Percentiles rank a stretch among this genome's conserved stretches.
Evolutionary conservation across 2,329 filamentous ascomycete genomes (phyloP).

Genomic region (Ophiostoma sp.): DNA sequence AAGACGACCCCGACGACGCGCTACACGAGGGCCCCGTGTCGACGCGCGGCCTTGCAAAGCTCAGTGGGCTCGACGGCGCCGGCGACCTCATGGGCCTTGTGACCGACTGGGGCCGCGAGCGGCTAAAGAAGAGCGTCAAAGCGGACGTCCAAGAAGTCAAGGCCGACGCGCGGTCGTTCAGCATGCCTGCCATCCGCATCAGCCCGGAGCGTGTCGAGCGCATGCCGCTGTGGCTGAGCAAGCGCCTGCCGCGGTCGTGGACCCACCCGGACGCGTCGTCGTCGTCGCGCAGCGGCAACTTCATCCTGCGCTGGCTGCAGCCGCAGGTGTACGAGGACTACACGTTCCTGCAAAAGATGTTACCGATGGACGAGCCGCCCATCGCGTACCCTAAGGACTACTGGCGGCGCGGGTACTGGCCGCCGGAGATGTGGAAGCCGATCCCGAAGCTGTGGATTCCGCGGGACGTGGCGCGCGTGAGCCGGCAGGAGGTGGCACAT

Average conservation of each 20-base stretch:
- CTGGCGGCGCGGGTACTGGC: constrained; percentile 61
- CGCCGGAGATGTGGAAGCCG: constrained; percentile 59
- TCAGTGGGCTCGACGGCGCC: constrained; percentile 31
- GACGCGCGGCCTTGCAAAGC: constrained; percentile 28
- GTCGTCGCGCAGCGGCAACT: constrained; percentile 33
- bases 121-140: constrained; percentile 25
- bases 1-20: constrained; percentile 38
- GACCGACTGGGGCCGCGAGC: constrained; percentile 27
- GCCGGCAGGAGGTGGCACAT: constrained; percentile 63
- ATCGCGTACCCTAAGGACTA: constrained; percentile 34
- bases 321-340: constrained; percentile 56
- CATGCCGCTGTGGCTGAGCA: not conserved
- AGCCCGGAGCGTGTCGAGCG: not conserved
- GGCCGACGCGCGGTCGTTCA: constrained; percentile 29
- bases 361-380: constrained; percentile 17
- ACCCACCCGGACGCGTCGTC: not conserved
- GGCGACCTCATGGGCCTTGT: constrained; percentile 29
- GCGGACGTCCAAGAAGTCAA: constrained; percentile 27
- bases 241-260: constrained; percentile 1
- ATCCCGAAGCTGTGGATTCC: constrained; percentile 71
- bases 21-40: constrained; percentile 25
- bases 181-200: constrained; percentile 18
- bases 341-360: constrained; percentile 45
- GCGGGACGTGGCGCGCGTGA: constrained; percentile 62
- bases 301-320: constrained; percentile 54